Evolutionary conservation across 164 flowering plant species (phyloP).

Genomic region (grape (Vitis vinifera)): ASM3070453v1 NC_081822.1:35739501-35740000

Average conservation of each 20-base stretch:
- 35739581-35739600: background rate
- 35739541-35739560: background rate
- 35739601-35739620: constrained; percentile 54
- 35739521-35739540: background rate
- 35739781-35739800: no score
- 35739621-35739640: constrained; percentile 88
- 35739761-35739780: no score
- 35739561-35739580: background rate
- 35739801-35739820: no score
- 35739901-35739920: background rate
- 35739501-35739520: constrained; percentile 35
- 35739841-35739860: no score
- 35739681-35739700: constrained; percentile 75
- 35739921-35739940: background rate
- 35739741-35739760: background rate
- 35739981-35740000: background rate
- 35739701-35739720: constrained; percentile 73
- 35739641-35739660: constrained; percentile 71
- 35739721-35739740: background rate
- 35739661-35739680: constrained; percentile 80
- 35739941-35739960: background rate
- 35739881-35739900: no score
- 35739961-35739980: background rate
- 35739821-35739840: no score
- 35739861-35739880: no score